A percentile compares a stretch with the other conserved stretches of the same genome.
Evolutionary conservation across 208 protist genomes (phyloP).

Genomic region (Leishmania amazonensis): DNA sequence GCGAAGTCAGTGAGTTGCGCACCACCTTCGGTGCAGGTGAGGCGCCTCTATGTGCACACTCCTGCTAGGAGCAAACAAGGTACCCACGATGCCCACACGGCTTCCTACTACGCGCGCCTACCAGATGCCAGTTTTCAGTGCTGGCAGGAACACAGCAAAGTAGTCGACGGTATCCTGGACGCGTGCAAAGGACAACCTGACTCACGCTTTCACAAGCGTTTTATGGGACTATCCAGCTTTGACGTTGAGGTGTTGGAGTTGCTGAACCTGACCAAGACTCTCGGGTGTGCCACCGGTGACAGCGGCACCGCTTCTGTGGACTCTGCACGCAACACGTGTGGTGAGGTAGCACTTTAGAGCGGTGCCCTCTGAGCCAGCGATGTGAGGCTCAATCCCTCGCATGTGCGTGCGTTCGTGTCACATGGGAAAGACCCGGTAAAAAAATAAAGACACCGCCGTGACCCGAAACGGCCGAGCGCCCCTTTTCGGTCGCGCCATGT

Average conservation of each 20-base stretch:
- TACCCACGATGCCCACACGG: not conserved
- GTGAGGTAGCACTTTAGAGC: not conserved
- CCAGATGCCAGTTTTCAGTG: constrained; percentile 4
- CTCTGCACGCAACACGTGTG: not conserved
- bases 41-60: not conserved
- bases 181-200: not conserved
- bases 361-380: not conserved
- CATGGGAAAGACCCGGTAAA: not conserved
- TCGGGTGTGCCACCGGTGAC: not conserved
- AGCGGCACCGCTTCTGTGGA: not conserved
- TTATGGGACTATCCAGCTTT: not conserved
- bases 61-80: not conserved
- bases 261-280: constrained; percentile 8
- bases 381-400: not conserved
- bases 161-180: not conserved
- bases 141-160: constrained; percentile 9
- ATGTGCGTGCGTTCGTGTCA: not conserved
- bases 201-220: not conserved
- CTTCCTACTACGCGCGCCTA: not conserved
- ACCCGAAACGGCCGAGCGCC: not conserved
- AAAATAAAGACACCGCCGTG: not conserved
- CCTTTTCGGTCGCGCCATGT: not conserved
- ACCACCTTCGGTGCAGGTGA: not conserved
- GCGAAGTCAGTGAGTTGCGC: not conserved
- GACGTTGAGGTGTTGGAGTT: constrained; percentile 25